phyloP scores from a whole-genome alignment of 192 early-diverging fungal genomes.

The Spizellomyces punctatus region DNA sequence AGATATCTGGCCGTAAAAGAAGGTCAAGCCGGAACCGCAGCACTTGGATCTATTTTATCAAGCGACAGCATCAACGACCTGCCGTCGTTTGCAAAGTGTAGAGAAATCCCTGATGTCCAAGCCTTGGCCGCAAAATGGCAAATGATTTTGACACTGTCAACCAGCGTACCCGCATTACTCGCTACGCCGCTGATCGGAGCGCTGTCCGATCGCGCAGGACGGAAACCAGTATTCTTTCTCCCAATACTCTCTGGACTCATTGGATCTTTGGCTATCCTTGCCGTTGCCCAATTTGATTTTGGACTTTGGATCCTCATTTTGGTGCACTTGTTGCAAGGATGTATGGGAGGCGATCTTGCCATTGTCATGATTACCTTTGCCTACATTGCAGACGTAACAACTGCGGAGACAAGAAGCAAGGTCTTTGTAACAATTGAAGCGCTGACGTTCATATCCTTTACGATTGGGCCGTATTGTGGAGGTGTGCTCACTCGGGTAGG shows the following conservation, averaged over 20 bases:
- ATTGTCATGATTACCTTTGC: slow-evolving; percentile 30
- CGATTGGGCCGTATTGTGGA: slow-evolving; percentile 44
- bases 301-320: slow-evolving; percentile 44
- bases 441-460: slow-evolving; percentile 37
- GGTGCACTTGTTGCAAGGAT: slow-evolving; percentile 34
- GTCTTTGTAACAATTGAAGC: slow-evolving; percentile 43
- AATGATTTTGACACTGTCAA: slow-evolving; percentile 36
- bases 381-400: slow-evolving; percentile 45
- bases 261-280: slow-evolving; percentile 24
- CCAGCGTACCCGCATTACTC: slow-evolving; percentile 39
- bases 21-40: not conserved
- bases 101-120: slow-evolving; percentile 27
- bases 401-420: slow-evolving; percentile 18
- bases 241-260: slow-evolving; percentile 11
- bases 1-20: not conserved
- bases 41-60: not conserved
- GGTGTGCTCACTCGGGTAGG: slow-evolving; percentile 32
- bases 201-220: slow-evolving; percentile 43
- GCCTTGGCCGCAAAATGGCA: slow-evolving; percentile 38
- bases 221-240: slow-evolving; percentile 38
- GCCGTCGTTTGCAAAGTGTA: slow-evolving; percentile 22
- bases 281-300: slow-evolving; percentile 32
- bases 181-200: slow-evolving; percentile 37
- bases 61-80: not conserved
- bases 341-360: slow-evolving; percentile 36